Evolutionary conservation across 345 rosid species (phyloP), one percentile per base, ranked within the genome.

Genomic region (Pistacia vera): DNA sequence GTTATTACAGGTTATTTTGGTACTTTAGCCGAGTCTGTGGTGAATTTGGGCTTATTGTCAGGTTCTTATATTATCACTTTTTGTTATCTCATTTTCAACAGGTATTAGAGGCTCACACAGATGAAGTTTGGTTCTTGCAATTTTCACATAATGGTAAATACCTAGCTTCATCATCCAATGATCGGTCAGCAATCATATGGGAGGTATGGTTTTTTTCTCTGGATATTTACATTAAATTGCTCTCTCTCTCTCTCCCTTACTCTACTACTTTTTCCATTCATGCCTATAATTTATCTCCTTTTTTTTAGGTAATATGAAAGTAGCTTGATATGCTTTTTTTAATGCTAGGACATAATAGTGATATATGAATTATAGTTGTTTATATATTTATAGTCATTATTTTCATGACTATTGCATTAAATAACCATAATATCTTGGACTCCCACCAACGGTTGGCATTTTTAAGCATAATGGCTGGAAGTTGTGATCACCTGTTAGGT

Each of bases 101-200:
- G 94, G 68, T 86, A 78, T 71, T 90, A 61, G 81, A 90, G 72
- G 87, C 81, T 51, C 94, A 90, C 83, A 79, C 71, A 3, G 90
- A 86, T 78, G 94, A 90, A 75, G 90, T 90, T 49, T 90, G 92
- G 94, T 89, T 84, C 75, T 74, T 90, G 88, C 83, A 86, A 85
- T 90, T 90, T 84, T 90, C 94, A 73, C 91, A 87, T 76, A 85
- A 83, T 59, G 92, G 92, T 58, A 90, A 85, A 74, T 90, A 83
- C 82, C 76, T 90, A 70, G 94, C 94, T 73, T 90, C 94, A 18
- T 77, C 91, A 17, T 90, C 94, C 60, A 80, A 61, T 68, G 94
- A 90, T 82, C 79, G 70, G 13, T 78, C 88, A 38, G 88, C 90
- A 68, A 86, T 90, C 80, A 88, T 90, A 80, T 88, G 92, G 92